These are phyloP conservation scores for Ogataea hybrid DNA, from an alignment of 1,139 yeast species.

Conservation along the genomic window DNA sequence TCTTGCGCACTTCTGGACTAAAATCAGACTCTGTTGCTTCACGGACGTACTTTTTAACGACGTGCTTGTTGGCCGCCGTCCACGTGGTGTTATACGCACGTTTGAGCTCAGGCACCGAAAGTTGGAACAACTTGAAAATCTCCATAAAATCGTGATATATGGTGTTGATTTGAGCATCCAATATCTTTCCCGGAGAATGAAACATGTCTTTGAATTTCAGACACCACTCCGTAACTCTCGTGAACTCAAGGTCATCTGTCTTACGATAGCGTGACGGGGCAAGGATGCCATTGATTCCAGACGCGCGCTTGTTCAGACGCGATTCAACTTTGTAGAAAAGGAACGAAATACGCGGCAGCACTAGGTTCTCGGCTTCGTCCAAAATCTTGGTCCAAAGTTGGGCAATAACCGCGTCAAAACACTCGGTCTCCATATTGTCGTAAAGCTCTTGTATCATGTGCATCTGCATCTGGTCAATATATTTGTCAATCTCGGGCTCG, in stretches of 20 bases:
- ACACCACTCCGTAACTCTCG: conserved; percentile 31
- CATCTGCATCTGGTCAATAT: conserved; percentile 24
- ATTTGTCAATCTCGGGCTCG: conserved; percentile 24
- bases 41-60: conserved; percentile 18
- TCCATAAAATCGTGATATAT: conserved; percentile 24
- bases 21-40: conserved; percentile 8
- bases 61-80: conserved; percentile 21
- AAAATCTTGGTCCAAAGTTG: conserved; percentile 29
- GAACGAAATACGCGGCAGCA: conserved; percentile 29
- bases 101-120: conserved; percentile 14
- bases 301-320: conserved; percentile 24
- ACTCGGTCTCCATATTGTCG: conserved; percentile 29
- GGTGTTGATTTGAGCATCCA: conserved; percentile 18
- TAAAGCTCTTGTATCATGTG: conserved; percentile 25
- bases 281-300: conserved; percentile 12
- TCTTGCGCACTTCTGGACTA: conserved; percentile 11
- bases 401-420: conserved; percentile 27
- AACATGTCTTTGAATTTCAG: conserved; percentile 28
- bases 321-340: conserved; percentile 23
- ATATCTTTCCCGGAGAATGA: conserved; percentile 25
- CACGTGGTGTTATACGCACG: conserved; percentile 22
- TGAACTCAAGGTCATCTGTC: conserved; percentile 25
- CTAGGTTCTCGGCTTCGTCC: conserved; percentile 27
- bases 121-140: conserved; percentile 20
- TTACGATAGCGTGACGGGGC: conserved; percentile 13